These are phyloP conservation scores for Musa beccarii DNA, from an alignment of 176 grass and related monocot genomes.

Conservation along the genomic window DNA sequence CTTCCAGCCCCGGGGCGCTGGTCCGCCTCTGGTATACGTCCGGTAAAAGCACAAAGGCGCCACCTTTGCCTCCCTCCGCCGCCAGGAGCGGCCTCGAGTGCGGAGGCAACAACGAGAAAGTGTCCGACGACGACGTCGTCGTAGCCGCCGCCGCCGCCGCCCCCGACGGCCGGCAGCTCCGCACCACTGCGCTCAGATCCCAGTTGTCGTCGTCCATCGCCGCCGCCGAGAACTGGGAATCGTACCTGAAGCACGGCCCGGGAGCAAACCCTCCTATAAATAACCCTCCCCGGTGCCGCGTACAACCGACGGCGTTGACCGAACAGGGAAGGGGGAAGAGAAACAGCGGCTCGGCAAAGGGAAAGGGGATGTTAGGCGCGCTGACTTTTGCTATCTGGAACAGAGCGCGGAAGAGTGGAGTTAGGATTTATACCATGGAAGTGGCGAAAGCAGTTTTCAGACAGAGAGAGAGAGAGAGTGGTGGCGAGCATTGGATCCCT, in stretches of 20 bases:
- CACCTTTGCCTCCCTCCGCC: conserved; percentile 1
- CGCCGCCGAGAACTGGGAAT: neutral
- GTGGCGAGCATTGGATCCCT: conserved; percentile 2
- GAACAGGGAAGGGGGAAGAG: neutral
- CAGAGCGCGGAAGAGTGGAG: neutral
- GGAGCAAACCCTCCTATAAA: too few relatives aligned
- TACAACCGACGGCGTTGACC: neutral
- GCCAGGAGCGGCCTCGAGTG: neutral
- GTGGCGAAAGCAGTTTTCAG: neutral
- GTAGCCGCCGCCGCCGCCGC: neutral
- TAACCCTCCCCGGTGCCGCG: too few relatives aligned
- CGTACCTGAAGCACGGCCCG: neutral
- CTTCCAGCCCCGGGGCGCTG: conserved; percentile 11
- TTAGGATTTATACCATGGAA: conserved; percentile 8
- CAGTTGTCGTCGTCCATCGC: conserved; percentile 21
- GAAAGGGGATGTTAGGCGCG: neutral
- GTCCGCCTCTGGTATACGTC: neutral
- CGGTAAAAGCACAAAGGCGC: conserved; percentile 6
- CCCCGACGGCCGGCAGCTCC: conserved; percentile 27
- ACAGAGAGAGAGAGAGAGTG: neutral
- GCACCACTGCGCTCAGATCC: conserved; percentile 32
- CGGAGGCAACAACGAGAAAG: neutral
- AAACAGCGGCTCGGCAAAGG: neutral
- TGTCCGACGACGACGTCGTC: conserved; percentile 3
- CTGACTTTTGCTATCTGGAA: conserved; percentile 18